Base-by-base conservation (phyloP, 2,329 filamentous ascomycete species). In the Hirsutella thompsonii region DNA sequence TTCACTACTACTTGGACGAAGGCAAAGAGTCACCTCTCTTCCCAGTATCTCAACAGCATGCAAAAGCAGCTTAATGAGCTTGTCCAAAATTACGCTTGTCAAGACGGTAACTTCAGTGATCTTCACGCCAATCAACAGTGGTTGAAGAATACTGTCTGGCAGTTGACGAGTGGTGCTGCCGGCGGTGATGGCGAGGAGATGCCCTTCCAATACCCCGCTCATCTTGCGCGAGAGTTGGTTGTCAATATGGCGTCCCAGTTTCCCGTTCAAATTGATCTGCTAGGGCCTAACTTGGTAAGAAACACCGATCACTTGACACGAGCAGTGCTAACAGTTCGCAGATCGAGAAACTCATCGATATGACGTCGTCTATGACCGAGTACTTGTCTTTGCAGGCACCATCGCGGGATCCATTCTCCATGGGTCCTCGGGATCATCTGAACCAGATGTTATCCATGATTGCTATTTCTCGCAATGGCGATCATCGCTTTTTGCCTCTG, bases 311-410 rank as follows among this genome's bases (percentile, higher is more conserved):
- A 10, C 19, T 20, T 3, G 10, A 6, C 14, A 32, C 14, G 2
- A 16, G 9, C 28, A 5, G 21, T 19, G 11, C 35, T 40, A 28
- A 39, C 35, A 23, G 4, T 2, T 11, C 21, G 0, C 49, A 81
- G 75, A 77, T 92, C 45, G 84, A 89, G 55, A 90, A 90, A 55
- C 63, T 94, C 11, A 75, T 92, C 50, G 82, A 89, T 49, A 74
- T 89, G 29, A 78, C 83, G 11, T 82, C 74, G 56, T 78, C 79
- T 14, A 67, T 92, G 46, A 81, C 74, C 8, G 83, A 90, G 47
- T 79, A 85, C 29, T 76, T 94, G 42, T 71, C 79, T 8, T 68
- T 79, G 39, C 75, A 79, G 38, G 74, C 76, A 1, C 62, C 74
- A 0, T 70, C 75, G 3, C 66, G 74, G 2, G 70, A 75, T 32